Base-by-base conservation (phyloP, 202 grass and related monocot species). In the Dendrocalamus latiflorus region DNA sequence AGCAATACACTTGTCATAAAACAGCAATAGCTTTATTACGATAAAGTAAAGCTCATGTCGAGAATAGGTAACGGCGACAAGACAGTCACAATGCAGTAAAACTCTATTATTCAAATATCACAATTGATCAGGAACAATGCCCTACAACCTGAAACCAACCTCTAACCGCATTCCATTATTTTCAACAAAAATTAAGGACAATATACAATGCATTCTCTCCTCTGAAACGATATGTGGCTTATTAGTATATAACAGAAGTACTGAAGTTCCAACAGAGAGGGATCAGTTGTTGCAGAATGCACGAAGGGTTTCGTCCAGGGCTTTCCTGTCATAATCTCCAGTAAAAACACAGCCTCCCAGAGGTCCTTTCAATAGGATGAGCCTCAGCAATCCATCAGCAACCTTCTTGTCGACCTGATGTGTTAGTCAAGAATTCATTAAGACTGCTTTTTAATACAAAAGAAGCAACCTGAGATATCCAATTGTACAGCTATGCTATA, bases 341-440 rank as follows among this genome's bases (percentile, higher is more conserved):
- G 96, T 96, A 76, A 99, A 99, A 61, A 99, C 91, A 81, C 96
- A 99, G 75, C 78, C 78, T 38, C 93, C 96, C 61, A 99, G 76
- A 68, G 93, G 89, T 10, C 96, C 96, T 89, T 96, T 96, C 42
- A 96, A 75, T 39, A 95, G 91, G 79, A 99, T 99, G 49, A 96
- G 88, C 67, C 96, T 93, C 21, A 99, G 58, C 87, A 99, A 76
- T 86, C 96, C 96, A 83, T 99, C 96, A 21, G 96, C 96, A 49
- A 99, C 96, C 86, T 99, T 99, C 87, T 99, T 99, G 84, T 99
- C 96, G 58, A 99, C 96, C 96, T 99, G 51, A 83, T 45, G 30
- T 10, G 17, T 25, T 17, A 79, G 77, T 41, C 79, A 80, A 51
- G 43, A 79, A 69, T 72, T 13, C 81, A 48, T 74, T 43, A 74